These are phyloP conservation scores for Ananas comosus DNA, from an alignment of 176 grass and related monocot genomes.

Conservation along the genomic window DNA sequence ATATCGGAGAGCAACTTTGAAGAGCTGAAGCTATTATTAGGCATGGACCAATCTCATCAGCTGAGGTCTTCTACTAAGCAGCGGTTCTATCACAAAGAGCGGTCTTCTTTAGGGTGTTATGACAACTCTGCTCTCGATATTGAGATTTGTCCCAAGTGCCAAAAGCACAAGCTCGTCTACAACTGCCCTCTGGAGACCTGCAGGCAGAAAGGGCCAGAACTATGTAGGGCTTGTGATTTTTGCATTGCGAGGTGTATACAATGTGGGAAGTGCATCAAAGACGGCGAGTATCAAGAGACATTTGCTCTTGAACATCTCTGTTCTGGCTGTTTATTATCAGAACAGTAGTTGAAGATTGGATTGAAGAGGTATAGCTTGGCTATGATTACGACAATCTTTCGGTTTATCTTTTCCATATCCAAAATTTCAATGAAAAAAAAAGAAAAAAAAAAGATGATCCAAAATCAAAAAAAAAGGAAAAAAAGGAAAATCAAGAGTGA, in stretches of 20 bases:
- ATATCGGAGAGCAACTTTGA: slow-evolving; percentile 46
- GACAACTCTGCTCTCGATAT: slow-evolving; percentile 64
- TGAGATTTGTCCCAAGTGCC: slow-evolving; percentile 60
- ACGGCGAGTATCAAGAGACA: slow-evolving; percentile 47
- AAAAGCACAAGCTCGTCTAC: slow-evolving; percentile 72
- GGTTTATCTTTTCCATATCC: not conserved
- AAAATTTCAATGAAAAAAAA: not conserved
- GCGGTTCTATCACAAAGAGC: slow-evolving; percentile 40
- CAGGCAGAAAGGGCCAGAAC: slow-evolving; percentile 20
- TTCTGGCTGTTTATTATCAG: slow-evolving; percentile 27
- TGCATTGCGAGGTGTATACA: slow-evolving; percentile 60
- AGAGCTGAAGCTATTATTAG: slow-evolving; percentile 48
- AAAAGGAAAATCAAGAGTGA: not conserved
- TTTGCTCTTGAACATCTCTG: slow-evolving; percentile 56
- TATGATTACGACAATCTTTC: not conserved
- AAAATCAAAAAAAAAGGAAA: not conserved
- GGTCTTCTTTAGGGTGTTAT: slow-evolving; percentile 38
- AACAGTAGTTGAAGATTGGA: not conserved
- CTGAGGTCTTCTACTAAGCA: slow-evolving; percentile 21
- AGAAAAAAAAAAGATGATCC: not conserved
- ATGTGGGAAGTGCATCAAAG: slow-evolving; percentile 69
- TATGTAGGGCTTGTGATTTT: slow-evolving; percentile 55
- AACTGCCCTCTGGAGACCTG: slow-evolving; percentile 65
- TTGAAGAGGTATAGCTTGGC: not conserved
- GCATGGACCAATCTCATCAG: slow-evolving; percentile 32